Percentiles rank a stretch among this genome's conserved stretches.
Conservation (phyloP, 176 grass and related monocot species). For the Aegilops umbellulata region DNA sequence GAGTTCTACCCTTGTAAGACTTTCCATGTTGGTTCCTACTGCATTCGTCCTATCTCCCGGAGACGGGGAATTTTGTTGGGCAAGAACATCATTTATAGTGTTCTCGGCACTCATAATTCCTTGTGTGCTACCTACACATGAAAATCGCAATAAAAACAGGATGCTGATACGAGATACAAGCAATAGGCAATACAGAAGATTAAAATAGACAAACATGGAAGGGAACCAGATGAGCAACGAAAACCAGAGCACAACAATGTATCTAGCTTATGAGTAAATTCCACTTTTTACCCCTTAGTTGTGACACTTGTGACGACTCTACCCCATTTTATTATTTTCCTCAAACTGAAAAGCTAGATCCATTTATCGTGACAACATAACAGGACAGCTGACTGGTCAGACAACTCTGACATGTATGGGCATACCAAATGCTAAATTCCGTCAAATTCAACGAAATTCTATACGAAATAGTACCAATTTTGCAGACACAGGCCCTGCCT, state of each 20-base stretch:
- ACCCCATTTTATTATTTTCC: neutral
- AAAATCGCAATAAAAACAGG: neutral
- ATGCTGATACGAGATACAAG: neutral
- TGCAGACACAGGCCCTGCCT: neutral
- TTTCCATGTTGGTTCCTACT: slow-evolving; percentile 47
- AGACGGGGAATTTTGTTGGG: slow-evolving; percentile 10
- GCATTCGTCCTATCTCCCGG: slow-evolving; percentile 11
- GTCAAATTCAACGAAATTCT: neutral
- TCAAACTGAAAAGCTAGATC: neutral
- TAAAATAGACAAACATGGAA: neutral
- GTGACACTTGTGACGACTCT: neutral
- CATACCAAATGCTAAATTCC: neutral
- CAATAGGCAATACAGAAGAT: neutral
- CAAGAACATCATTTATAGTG: slow-evolving; percentile 14
- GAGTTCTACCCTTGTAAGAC: slow-evolving; percentile 59
- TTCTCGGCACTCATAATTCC: slow-evolving; percentile 36
- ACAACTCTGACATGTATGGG: neutral
- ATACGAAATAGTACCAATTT: neutral
- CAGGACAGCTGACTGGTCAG: neutral
- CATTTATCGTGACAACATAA: neutral
- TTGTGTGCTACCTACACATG: slow-evolving; percentile 18
- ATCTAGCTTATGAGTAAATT: neutral
- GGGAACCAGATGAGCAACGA: neutral
- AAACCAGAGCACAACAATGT: neutral
- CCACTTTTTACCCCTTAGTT: neutral